Percentiles rank a stretch among this genome's conserved stretches.
These are phyloP conservation scores for Cladosporium sp. DNA, from an alignment of 2,329 filamentous ascomycete species.

Conservation along the genomic window DNA sequence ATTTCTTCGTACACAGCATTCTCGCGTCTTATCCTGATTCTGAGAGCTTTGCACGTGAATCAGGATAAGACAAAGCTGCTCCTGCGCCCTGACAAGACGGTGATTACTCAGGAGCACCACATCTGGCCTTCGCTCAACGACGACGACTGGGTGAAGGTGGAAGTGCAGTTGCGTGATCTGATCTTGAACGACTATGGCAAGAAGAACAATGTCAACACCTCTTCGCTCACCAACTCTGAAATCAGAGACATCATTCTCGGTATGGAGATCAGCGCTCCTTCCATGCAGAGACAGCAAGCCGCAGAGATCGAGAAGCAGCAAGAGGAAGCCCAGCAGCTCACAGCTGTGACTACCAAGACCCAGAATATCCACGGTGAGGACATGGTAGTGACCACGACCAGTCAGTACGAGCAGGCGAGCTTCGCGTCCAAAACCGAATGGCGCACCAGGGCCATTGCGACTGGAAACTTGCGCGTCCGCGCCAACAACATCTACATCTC, in stretches of 20 bases:
- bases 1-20: constrained; percentile 99
- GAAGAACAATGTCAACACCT: constrained; percentile 99
- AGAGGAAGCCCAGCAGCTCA: constrained; percentile 92
- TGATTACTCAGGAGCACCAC: constrained; percentile 97
- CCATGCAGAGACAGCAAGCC: constrained; percentile 95
- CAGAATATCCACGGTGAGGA: constrained; percentile 96
- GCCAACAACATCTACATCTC: constrained; percentile 99
- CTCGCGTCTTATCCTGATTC: constrained; percentile 85
- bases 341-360: constrained; percentile 95
- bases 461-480: constrained; percentile 85
- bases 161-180: constrained; percentile 88
- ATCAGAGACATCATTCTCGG: constrained; percentile 96
- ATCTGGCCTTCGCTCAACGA: constrained; percentile 95
- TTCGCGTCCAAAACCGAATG: constrained; percentile 99
- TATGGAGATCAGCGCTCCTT: constrained; percentile 98
- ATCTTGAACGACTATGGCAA: constrained; percentile 98
- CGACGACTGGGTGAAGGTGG: constrained; percentile 99
- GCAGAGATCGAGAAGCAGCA: constrained; percentile 99
- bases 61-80: constrained; percentile 97
- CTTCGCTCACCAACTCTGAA: constrained; percentile 91
- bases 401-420: constrained; percentile 93
- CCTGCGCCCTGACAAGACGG: constrained; percentile 90
- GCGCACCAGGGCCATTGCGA: constrained; percentile 93
- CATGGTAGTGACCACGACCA: constrained; percentile 96
- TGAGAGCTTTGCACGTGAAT: constrained; percentile 93